A percentile compares a stretch with the other conserved stretches of the same genome.
Evolutionary conservation across 129 eudicot species (phyloP).

Genomic region (Saussurea involucrata): DNA sequence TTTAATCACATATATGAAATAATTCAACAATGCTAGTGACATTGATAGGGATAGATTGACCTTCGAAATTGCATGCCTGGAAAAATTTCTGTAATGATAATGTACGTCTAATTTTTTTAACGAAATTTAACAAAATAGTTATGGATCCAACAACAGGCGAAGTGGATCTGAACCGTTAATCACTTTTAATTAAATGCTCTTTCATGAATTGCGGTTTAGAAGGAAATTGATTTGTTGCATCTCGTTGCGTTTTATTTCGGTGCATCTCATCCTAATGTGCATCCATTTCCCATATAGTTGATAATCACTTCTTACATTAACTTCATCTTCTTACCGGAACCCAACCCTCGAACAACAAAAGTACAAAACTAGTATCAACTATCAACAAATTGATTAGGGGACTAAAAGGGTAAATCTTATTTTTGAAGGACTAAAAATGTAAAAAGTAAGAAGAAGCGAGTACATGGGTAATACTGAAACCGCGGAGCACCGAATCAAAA

Average conservation of each 20-base stretch:
- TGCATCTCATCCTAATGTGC: no score
- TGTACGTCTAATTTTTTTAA: neutral
- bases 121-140: neutral
- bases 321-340: no score
- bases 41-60: neutral
- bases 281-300: no score
- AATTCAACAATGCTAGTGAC: neutral
- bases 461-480: conserved; percentile 1
- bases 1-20: neutral
- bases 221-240: no score
- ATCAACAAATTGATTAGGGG: neutral
- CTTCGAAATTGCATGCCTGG: neutral
- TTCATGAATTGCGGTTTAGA: no score
- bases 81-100: neutral
- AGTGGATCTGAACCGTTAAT: no score
- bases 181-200: no score
- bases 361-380: neutral
- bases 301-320: no score
- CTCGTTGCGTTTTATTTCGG: no score
- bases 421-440: neutral
- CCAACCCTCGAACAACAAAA: no score
- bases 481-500: neutral
- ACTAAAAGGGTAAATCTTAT: neutral
- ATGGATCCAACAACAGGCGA: neutral
- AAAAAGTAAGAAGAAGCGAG: neutral